These are phyloP conservation scores for Russula foetens DNA, from an alignment of 768 basidiomycete species.

Conservation along the genomic window DNA sequence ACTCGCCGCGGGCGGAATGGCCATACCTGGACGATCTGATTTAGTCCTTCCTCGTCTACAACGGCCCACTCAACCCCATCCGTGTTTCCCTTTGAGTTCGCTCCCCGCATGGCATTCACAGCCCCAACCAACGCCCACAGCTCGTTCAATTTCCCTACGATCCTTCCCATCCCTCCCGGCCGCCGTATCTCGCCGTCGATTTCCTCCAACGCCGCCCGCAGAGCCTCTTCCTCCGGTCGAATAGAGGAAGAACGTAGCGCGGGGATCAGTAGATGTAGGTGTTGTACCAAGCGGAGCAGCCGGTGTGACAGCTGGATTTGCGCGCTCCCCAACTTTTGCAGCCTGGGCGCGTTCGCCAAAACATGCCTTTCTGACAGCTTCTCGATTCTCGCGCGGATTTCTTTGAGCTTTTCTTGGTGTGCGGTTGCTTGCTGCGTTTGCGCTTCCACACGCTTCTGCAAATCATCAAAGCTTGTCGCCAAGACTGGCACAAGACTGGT, in stretches of 20 bases:
- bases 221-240: constrained; percentile 69
- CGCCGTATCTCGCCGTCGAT: constrained; percentile 62
- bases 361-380: constrained; percentile 54
- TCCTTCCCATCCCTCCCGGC: constrained; percentile 44
- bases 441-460: constrained; percentile 70
- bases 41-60: constrained; percentile 79
- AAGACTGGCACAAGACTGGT: constrained; percentile 68
- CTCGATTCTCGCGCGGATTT: constrained; percentile 58
- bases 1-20: background rate
- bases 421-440: constrained; percentile 57
- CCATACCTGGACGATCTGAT: constrained; percentile 64
- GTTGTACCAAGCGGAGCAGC: constrained; percentile 60
- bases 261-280: constrained; percentile 73
- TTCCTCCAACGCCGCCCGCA: constrained; percentile 63
- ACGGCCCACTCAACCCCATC: constrained; percentile 66
- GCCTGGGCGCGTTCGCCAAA: constrained; percentile 58
- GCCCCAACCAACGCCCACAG: constrained; percentile 81
- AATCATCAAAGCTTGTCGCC: constrained; percentile 74
- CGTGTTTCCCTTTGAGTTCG: constrained; percentile 34
- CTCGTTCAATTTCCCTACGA: constrained; percentile 71
- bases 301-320: constrained; percentile 69
- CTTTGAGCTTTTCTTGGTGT: constrained; percentile 64
- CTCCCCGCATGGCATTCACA: constrained; percentile 49
- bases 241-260: constrained; percentile 66
- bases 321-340: constrained; percentile 50